Evolutionary conservation across 352 stramenopile genomes (phyloP).

Genomic region (Elongisporangium undulatum): DNA sequence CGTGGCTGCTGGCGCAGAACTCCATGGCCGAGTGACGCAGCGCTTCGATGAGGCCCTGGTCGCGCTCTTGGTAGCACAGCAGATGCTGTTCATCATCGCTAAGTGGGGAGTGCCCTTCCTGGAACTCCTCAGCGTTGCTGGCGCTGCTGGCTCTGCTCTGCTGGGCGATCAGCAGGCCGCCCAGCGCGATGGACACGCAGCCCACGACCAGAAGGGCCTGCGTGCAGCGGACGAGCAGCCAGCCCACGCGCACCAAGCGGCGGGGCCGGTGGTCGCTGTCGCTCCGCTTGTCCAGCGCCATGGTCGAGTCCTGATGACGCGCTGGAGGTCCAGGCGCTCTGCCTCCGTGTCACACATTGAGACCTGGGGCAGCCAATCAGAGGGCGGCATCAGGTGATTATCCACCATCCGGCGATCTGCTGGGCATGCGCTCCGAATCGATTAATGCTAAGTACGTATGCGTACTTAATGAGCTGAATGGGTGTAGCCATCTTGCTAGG

Average conservation of each 20-base stretch:
- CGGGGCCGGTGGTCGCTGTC: neutral
- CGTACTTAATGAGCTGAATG: neutral
- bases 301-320: too few species aligned
- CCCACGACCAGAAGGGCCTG: neutral
- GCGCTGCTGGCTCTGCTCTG: neutral
- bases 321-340: neutral
- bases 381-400: too few species aligned
- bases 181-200: neutral
- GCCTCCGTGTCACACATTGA: neutral
- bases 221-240: neutral
- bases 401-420: neutral
- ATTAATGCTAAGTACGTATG: neutral
- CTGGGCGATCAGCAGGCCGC: neutral
- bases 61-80: slow-evolving; percentile 24
- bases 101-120: neutral
- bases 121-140: neutral
- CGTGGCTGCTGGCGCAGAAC: slow-evolving; percentile 15
- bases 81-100: slow-evolving; percentile 9
- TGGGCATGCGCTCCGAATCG: neutral
- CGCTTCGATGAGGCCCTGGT: slow-evolving; percentile 25
- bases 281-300: neutral
- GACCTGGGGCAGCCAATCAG: neutral
- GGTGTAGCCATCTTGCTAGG: neutral
- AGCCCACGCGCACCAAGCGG: neutral
- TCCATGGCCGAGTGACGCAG: slow-evolving; percentile 12